Percentiles rank a stretch among this genome's conserved stretches.
These are phyloP conservation scores for Talaromyces ruber DNA, from an alignment of 495 filamentous ascomycete species.

Conservation along the genomic window DNA sequence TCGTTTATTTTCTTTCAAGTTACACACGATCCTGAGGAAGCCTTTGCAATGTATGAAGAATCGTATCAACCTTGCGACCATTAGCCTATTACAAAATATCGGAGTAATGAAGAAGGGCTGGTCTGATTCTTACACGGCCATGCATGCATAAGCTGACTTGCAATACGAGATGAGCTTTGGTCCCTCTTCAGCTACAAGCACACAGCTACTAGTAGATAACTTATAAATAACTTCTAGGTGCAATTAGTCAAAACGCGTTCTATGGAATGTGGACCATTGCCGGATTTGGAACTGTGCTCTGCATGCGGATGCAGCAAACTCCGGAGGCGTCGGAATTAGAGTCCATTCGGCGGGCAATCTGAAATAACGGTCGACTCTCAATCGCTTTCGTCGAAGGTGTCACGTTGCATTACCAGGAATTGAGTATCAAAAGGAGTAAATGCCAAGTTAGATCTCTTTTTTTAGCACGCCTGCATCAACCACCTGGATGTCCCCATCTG, in stretches of 20 bases:
- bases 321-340: neutral
- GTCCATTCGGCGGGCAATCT: neutral
- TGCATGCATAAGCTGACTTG: neutral
- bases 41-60: neutral
- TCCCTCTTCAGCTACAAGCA: neutral
- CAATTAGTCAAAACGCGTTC: neutral
- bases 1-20: neutral
- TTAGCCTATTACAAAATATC: neutral
- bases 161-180: neutral
- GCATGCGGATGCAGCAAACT: neutral
- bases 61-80: neutral
- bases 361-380: neutral
- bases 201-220: neutral
- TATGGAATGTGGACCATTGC: neutral
- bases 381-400: neutral
- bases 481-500: neutral
- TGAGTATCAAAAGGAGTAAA: neutral
- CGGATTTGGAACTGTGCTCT: neutral
- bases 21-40: neutral
- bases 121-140: neutral
- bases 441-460: neutral
- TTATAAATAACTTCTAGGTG: neutral
- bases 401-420: neutral
- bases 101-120: neutral
- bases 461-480: neutral